These are phyloP conservation scores for Neurospora sp. DNA, from an alignment of 495 filamentous ascomycete genomes.

Conservation along the genomic window DNA sequence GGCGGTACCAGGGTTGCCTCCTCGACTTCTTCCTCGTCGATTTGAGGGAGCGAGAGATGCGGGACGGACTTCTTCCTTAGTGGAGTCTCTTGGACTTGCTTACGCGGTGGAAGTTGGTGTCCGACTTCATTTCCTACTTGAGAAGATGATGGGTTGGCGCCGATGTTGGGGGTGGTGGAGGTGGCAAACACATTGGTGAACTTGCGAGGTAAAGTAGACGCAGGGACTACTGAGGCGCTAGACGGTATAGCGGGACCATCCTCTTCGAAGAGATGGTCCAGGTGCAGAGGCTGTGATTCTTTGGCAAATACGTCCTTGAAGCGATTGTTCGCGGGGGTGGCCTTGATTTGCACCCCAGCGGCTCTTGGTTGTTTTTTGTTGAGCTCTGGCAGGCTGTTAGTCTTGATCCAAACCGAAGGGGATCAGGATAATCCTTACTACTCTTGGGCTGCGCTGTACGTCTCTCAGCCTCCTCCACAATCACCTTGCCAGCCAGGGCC, in stretches of 20 bases:
- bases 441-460: constrained; percentile 35
- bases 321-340: constrained; percentile 58
- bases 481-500: constrained; percentile 59
- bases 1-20: background rate
- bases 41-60: background rate
- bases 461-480: constrained; percentile 61
- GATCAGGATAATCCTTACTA: constrained; percentile 12
- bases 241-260: constrained; percentile 13
- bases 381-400: constrained; percentile 38
- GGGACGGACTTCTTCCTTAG: background rate
- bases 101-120: background rate
- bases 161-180: background rate
- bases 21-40: background rate
- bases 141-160: background rate
- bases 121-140: background rate
- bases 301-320: constrained; percentile 34
- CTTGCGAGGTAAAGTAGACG: constrained; percentile 30
- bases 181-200: constrained; percentile 15
- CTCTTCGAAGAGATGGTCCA: constrained; percentile 5
- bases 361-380: constrained; percentile 53
- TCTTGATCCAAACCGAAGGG: background rate
- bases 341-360: constrained; percentile 61
- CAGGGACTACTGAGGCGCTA: constrained; percentile 21
- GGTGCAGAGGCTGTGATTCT: constrained; percentile 5
- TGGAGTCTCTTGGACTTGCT: background rate